Evolutionary conservation across 495 filamentous ascomycete genomes (phyloP).

Genomic region (Chaetomidium leptoderma): DNA sequence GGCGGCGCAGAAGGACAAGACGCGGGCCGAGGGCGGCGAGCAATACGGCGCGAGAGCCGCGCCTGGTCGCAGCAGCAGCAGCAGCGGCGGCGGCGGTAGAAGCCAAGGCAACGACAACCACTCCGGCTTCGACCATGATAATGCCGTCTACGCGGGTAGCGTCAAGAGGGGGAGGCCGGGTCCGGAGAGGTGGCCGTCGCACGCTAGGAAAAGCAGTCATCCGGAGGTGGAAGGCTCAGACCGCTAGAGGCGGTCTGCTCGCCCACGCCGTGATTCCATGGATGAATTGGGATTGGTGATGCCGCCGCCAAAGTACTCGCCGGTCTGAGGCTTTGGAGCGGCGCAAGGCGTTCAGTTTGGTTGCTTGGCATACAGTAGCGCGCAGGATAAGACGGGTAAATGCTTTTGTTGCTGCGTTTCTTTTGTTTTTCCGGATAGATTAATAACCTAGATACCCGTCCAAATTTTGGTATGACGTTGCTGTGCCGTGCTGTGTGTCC

Average conservation of each 20-base stretch:
- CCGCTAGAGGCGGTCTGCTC: slow-evolving; percentile 17
- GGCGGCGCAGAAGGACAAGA: slow-evolving; percentile 47
- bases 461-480: neutral
- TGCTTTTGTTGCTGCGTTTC: neutral
- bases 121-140: slow-evolving; percentile 1
- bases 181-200: slow-evolving; percentile 22
- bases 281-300: neutral
- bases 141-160: slow-evolving; percentile 26
- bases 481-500: neutral
- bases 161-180: slow-evolving; percentile 22
- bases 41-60: slow-evolving; percentile 21
- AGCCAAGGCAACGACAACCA: neutral
- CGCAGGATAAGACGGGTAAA: neutral
- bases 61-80: neutral
- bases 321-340: too few relatives aligned
- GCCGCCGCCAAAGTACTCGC: slow-evolving; percentile 9
- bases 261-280: neutral
- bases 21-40: slow-evolving; percentile 49
- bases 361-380: neutral
- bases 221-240: slow-evolving; percentile 24
- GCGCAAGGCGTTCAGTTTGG: neutral
- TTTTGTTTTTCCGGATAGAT: slow-evolving; percentile 9
- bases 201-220: slow-evolving; percentile 32
- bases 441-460: slow-evolving; percentile 3
- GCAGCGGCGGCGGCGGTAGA: slow-evolving; percentile 3